Percentiles rank a stretch among this genome's conserved stretches.
These are phyloP conservation scores for Hypoxylon intermedium DNA, from an alignment of 495 filamentous ascomycete species.

Conservation along the genomic window DNA sequence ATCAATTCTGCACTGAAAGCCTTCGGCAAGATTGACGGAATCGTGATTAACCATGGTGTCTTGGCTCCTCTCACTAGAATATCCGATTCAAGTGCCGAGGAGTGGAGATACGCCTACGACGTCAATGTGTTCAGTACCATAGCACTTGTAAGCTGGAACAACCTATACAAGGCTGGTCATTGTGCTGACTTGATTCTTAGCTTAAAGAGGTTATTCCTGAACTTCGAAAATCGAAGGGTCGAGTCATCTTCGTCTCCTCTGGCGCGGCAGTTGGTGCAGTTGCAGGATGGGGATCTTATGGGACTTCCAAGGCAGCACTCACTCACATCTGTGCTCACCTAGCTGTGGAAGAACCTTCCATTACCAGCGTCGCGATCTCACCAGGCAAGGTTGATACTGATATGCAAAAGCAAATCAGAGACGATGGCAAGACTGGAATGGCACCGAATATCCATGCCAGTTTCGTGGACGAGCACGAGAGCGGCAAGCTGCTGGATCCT, in stretches of 20 bases:
- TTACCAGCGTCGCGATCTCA: conserved; percentile 72
- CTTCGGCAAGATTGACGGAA: conserved; percentile 77
- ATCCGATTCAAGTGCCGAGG: conserved; percentile 65
- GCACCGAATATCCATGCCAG: conserved; percentile 67
- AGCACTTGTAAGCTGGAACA: conserved; percentile 68
- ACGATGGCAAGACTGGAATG: conserved; percentile 71
- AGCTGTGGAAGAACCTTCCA: conserved; percentile 77
- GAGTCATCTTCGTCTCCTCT: conserved; percentile 76
- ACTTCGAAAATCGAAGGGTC: conserved; percentile 71
- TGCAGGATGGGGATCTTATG: conserved; percentile 79
- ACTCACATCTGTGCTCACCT: conserved; percentile 80
- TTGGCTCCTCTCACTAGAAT: conserved; percentile 80
- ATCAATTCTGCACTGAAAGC: conserved; percentile 66
- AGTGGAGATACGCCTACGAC: conserved; percentile 80
- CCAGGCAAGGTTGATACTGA: conserved; percentile 91
- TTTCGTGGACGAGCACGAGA: conserved; percentile 70
- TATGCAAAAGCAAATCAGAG: conserved; percentile 86
- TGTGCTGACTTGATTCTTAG: conserved; percentile 52
- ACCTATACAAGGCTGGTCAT: too few species aligned
- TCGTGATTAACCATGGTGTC: conserved; percentile 88
- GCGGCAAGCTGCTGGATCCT: conserved; percentile 75
- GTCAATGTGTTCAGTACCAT: conserved; percentile 84
- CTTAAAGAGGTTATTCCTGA: conserved; percentile 74
- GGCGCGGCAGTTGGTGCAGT: conserved; percentile 75
- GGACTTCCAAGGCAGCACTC: conserved; percentile 84